Percentiles rank a stretch among this genome's conserved stretches.
These are phyloP conservation scores for Solanum chiquidenum DNA, from an alignment of 257 asterid genomes.

Conservation along the genomic window DNA sequence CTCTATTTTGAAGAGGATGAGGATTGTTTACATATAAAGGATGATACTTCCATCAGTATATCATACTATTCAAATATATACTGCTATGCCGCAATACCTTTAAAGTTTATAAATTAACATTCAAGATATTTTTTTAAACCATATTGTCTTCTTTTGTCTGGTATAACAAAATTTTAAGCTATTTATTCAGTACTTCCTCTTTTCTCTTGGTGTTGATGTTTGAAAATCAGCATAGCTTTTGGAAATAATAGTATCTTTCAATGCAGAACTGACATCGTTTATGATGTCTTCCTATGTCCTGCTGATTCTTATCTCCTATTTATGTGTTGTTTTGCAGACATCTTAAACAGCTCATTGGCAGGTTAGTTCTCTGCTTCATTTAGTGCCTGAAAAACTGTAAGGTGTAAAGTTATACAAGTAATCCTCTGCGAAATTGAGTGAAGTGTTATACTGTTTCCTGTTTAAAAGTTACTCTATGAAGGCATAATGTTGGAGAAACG, in stretches of 20 bases:
- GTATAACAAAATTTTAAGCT: neutral
- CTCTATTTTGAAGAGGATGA: neutral
- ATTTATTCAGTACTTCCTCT: neutral
- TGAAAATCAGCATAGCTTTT: neutral
- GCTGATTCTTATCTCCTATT: neutral
- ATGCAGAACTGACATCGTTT: neutral
- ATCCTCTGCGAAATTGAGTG: neutral
- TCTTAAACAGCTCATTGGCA: constrained; percentile 16
- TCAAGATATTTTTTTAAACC: neutral
- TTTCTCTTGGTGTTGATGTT: neutral
- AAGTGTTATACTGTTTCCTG: neutral
- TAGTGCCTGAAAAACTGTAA: neutral
- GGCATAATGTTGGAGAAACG: neutral
- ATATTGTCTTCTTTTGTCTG: neutral
- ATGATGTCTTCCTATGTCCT: neutral
- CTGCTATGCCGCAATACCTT: neutral
- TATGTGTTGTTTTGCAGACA: constrained; percentile 9
- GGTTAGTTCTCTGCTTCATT: constrained; percentile 6
- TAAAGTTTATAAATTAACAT: neutral
- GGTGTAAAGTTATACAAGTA: neutral
- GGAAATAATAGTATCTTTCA: neutral
- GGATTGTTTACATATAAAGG: neutral
- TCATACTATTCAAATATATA: neutral
- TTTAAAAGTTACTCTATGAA: neutral
- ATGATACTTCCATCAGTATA: neutral